Base-by-base conservation (phyloP, 306 rosid species). In the Inga oerstediana region DNA sequence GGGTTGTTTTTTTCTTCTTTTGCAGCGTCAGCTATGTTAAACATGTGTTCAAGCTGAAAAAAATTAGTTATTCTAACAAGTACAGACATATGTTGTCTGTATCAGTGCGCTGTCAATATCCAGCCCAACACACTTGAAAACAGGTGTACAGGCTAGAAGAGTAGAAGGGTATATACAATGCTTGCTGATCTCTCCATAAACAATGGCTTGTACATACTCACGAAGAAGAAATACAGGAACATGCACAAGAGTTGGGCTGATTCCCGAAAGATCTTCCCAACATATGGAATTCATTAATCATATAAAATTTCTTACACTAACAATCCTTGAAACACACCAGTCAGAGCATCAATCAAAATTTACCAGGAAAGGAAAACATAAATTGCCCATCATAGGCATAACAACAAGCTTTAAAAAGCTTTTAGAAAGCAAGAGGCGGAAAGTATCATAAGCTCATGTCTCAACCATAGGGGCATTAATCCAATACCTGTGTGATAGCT, bases 401-500 rank as follows among this genome's bases (percentile, higher is more conserved):
- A 45, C 35, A 86, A 83, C 71, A 22, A 71, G 52, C n/a, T 20
- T 35, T 32, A 58, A 83, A 27, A 27, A 84, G 48, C 32, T 75
- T 39, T 72, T 59, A 79, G 5, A 76, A 73, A 79, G 81, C 73
- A 79, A 79, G 54, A 75, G 44, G 59, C 30, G 67, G 48, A 24
- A 77, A 44, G 20, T n/a, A 78, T n/a, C 34, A 46, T 41, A 4
- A 12, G 12, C 71, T 51, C 75, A 16, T 20, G 30, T 77, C 66
- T 78, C 27, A 74, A 70, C 54, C 41, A 49, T 69, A 49, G 41
- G 15, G 49, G 14, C 15, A 61, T 17, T 58, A 20, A 54, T 62
- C 75, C 12, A 75, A 79, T 86, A 94, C 99, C 99, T 97, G 99
- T 74, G 99, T 97, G 72, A 97, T 97, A 69, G 99, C 76, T 87